Conservation (phyloP, 2,329 filamentous ascomycete genomes). For the Biscogniauxia mediterranea region DNA sequence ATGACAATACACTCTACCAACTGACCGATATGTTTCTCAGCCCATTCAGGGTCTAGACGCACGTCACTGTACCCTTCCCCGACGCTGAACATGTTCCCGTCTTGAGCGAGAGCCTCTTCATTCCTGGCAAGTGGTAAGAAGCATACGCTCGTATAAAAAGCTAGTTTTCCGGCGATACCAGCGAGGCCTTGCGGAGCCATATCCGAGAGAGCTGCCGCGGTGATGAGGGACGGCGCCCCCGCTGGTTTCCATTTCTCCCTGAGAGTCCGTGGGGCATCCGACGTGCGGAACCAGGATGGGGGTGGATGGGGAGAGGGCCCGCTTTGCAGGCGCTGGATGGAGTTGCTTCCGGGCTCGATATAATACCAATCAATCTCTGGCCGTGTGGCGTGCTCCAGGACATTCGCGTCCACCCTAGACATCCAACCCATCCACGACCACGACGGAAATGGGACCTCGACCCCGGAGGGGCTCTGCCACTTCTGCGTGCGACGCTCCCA, state of each 20-base stretch:
- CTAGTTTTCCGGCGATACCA: neutral
- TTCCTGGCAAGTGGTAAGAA: neutral
- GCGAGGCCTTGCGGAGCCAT: neutral
- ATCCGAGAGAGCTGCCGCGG: neutral
- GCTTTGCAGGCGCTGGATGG: neutral
- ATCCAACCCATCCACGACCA: neutral
- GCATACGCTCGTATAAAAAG: neutral
- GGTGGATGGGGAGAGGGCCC: neutral
- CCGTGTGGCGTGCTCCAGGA: neutral
- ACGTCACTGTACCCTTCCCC: neutral
- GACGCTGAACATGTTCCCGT: neutral
- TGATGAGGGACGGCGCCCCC: neutral
- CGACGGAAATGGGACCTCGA: neutral
- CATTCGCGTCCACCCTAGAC: neutral
- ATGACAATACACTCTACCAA: neutral
- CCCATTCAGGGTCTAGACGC: neutral
- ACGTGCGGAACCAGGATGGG: neutral
- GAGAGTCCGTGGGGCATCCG: neutral
- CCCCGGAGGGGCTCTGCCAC: neutral
- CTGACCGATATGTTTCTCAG: neutral
- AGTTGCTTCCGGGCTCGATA: neutral
- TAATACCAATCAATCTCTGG: neutral
- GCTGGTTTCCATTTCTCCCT: neutral
- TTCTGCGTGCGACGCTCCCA: neutral
- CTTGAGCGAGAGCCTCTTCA: neutral